Evolutionary conservation across 1,139 yeast genomes (phyloP), one percentile per base, ranked within the genome.

Genomic region (Barnettozyma hawaiiensis): DNA sequence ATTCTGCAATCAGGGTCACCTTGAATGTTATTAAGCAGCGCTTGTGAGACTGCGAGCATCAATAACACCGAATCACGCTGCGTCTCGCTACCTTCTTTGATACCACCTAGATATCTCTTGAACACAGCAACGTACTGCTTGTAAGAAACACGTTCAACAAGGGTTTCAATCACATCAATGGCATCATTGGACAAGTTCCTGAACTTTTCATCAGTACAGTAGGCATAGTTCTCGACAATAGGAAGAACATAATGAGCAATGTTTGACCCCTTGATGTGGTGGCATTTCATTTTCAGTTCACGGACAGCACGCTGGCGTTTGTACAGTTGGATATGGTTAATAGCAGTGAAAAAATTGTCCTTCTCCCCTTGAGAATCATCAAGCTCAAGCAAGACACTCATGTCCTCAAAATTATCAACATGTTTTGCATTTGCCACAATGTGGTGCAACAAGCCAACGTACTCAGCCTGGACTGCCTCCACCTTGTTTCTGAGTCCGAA

Each of bases 181-280:
- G 96, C 73, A 52, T 86, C 96, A 55, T 82, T 79, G 12, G 90
- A 77, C 48, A 90, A 66, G 52, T 82, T 81, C 58, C 86, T 76
- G 43, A 76, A 70, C 46, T 81, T 87, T 38, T 66, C 69, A 27
- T 69, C 67, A 7, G 69, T 58, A 60, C 78, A 69, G 47, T 71
- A 70, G 1, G 81, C 83, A 63, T 81, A 87, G 49, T 78, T 81
- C 64, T 92, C 98, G 50, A 89, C 71, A 47, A 90, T 75, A 3
- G 98, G 97, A 45, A 94, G 65, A 41, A 94, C 60, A 58, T 83
- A 89, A 55, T 86, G 94, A 0, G 95, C 74, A 44, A 90, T 78
- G 51, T 80, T 81, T 32, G 70, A 66, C 31, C 77, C 78, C 3
- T 73, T 63, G 12, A 90, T 62, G 22, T 64, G 53, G 12, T 50